phyloP scores from a whole-genome alignment of 805 yeast species.

The Ogataea nonfermentans region DNA sequence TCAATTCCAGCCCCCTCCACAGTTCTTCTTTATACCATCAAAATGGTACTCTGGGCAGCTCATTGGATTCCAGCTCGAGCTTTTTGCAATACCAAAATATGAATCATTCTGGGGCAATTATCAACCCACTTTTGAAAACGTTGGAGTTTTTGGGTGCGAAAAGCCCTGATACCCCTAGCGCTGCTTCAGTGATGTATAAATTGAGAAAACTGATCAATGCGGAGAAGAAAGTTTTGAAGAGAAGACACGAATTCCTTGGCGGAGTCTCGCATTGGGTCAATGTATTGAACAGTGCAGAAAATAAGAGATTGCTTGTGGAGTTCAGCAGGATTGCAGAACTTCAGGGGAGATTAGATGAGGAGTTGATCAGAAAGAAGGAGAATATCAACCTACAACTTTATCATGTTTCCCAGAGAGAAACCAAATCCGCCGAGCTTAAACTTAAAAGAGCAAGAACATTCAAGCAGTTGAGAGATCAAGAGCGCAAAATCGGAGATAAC shows the following conservation, averaged over 20 bases:
- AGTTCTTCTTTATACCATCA: slow-evolving; percentile 22
- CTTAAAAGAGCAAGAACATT: slow-evolving; percentile 38
- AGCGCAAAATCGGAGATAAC: slow-evolving; percentile 46
- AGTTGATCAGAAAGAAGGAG: slow-evolving; percentile 43
- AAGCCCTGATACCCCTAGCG: slow-evolving; percentile 27
- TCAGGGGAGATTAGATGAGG: slow-evolving; percentile 37
- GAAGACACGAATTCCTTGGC: slow-evolving; percentile 38
- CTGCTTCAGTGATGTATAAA: slow-evolving; percentile 34
- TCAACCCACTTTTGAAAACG: slow-evolving; percentile 25
- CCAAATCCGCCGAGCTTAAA: slow-evolving; percentile 41
- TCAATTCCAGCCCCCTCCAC: slow-evolving; percentile 24
- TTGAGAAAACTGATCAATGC: slow-evolving; percentile 38
- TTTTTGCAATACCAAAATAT: slow-evolving; percentile 23
- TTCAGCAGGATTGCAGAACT: slow-evolving; percentile 38
- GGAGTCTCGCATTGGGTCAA: slow-evolving; percentile 45
- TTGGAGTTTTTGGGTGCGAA: slow-evolving; percentile 27
- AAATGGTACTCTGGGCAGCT: slow-evolving; percentile 15
- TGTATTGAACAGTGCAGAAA: slow-evolving; percentile 39
- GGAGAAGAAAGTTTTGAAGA: slow-evolving; percentile 38
- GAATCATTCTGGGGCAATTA: slow-evolving; percentile 19
- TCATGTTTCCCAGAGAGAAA: slow-evolving; percentile 50
- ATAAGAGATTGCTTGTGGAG: slow-evolving; percentile 39
- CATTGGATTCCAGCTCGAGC: slow-evolving; percentile 19
- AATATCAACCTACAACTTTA: slow-evolving; percentile 42
- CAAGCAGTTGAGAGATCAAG: slow-evolving; percentile 40